These are phyloP conservation scores for sunflower (Helianthus annuus) DNA, from an alignment of 129 eudicot species.

Conservation along the genomic window HanXRQr2.0-SUNRISE NC_035433.2:107953553-107954052, in stretches of 20 bases:
- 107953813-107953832: conserved; percentile 64
- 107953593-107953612: conserved; percentile 1
- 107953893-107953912: conserved; percentile 30
- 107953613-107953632: background rate
- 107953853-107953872: conserved; percentile 46
- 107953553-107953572: background rate
- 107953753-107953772: conserved; percentile 37
- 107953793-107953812: conserved; percentile 39
- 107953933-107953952: conserved; percentile 38
- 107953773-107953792: conserved; percentile 36
- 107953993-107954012: conserved; percentile 78
- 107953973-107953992: conserved; percentile 50
- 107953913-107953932: conserved; percentile 44
- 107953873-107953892: conserved; percentile 49
- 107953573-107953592: background rate
- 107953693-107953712: conserved; percentile 4
- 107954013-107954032: background rate
- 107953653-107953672: background rate
- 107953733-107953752: conserved; percentile 40
- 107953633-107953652: background rate
- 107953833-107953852: conserved; percentile 49
- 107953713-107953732: background rate
- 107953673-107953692: background rate
- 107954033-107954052: background rate
- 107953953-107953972: conserved; percentile 48